Conservation (phyloP, 305 asterid genomes). For the Fraxinus dipetala region DNA sequence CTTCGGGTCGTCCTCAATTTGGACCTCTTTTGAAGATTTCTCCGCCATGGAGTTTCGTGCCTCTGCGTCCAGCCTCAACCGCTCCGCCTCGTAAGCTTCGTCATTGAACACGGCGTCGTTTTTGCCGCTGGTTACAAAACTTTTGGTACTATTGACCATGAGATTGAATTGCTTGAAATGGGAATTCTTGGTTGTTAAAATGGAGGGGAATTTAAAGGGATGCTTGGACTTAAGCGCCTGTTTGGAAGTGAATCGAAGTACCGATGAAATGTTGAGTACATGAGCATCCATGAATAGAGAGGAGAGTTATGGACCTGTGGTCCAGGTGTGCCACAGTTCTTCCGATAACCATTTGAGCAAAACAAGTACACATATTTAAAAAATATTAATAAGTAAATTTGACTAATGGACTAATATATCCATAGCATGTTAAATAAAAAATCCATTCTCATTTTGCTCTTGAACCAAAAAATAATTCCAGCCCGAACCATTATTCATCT, state of each 20-base stretch:
- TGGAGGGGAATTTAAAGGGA: constrained; percentile 22
- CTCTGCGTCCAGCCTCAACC: constrained; percentile 69
- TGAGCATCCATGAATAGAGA: constrained; percentile 38
- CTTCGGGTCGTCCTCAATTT: constrained; percentile 59
- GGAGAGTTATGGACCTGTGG: not conserved
- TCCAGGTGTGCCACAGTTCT: not conserved
- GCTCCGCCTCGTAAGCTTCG: constrained; percentile 79
- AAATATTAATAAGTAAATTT: too few relatives aligned
- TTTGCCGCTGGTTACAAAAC: constrained; percentile 24
- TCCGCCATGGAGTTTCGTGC: constrained; percentile 78
- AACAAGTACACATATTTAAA: not conserved
- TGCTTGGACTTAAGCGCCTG: constrained; percentile 29
- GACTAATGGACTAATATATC: too few relatives aligned
- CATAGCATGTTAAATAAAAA: not conserved
- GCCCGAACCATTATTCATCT: too few relatives aligned
- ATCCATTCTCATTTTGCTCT: not conserved
- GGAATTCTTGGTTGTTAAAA: constrained; percentile 6
- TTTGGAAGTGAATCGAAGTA: constrained; percentile 33
- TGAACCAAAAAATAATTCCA: not conserved
- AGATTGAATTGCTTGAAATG: constrained; percentile 21
- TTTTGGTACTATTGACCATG: constrained; percentile 4
- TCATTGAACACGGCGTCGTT: constrained; percentile 45
- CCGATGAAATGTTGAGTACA: constrained; percentile 32
- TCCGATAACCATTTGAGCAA: not conserved
- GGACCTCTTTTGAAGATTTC: constrained; percentile 40